Evolutionary conservation across 2,329 filamentous ascomycete species (phyloP), one percentile per base, ranked within the genome.

Genomic region (Trichoderma sp.): DNA sequence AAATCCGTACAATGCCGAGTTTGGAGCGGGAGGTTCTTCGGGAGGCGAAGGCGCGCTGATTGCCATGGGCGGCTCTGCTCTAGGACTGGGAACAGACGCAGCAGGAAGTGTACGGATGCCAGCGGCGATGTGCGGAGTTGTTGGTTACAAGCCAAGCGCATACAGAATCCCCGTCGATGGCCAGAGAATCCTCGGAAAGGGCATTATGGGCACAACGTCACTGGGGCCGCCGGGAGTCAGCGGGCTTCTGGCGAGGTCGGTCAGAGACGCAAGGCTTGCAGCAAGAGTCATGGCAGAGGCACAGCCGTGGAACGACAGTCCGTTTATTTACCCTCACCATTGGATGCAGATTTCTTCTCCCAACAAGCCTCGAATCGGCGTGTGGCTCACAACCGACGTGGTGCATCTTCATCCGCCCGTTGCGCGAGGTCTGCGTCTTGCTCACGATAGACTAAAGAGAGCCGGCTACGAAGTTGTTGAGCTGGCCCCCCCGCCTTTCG

Each of bases 51-150:
- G 77, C 1, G 82, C 84, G 1, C 73, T 84, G 1, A 55, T 85
- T 2, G 82, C 81, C 2, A 77, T 84, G 50, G 77, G 82, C 3
- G 84, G 84, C 23, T 82, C 81, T 28, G 73, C 82, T 2, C 39
- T 85, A 4, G 80, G 90, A 9, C 80, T 90, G 1, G 88, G 88
- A 1, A 89, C 88, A 0, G 88, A 91, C 74, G 89, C 90, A 68
- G 80, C 53, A 28, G 73, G 73, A n/a, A 62, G 53, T 15, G 58
- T 69, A 9, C 34, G 55, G 3, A 58, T 47, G 15, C 66, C 66
- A 9, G 53, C 55, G 1, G 53, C 47, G 5, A 5, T 69, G 12
- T 62, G 39, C 28, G 55, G 66, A 17, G 9, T 63, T 17, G 20
- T 39, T 4, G 59, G 59, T 9, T 63, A 28, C 34, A 43, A 63